Percentiles rank a stretch among this genome's conserved stretches.
Evolutionary conservation across 106 monocot species (phyloP).

Genomic region (Dioscorea zingiberensis): DNA sequence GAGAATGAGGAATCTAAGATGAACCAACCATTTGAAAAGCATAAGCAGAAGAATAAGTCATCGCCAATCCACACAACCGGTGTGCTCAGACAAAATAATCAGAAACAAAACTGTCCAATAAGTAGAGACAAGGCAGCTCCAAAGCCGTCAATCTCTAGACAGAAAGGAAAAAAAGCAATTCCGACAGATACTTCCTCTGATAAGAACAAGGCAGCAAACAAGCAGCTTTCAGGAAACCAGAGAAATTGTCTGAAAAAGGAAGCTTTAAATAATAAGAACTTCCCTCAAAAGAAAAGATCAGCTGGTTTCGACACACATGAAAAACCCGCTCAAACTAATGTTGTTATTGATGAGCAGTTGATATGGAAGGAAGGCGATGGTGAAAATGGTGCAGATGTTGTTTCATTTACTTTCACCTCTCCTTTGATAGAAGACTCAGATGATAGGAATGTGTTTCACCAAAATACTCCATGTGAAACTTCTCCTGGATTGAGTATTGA

Average conservation of each 20-base stretch:
- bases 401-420: conserved; percentile 69
- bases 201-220: conserved; percentile 37
- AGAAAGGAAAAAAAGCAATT: conserved; percentile 34
- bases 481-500: conserved; percentile 48
- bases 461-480: not conserved
- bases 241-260: conserved; percentile 17
- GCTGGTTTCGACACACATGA: conserved; percentile 26
- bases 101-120: conserved; percentile 63
- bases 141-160: conserved; percentile 21
- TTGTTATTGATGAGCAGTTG: conserved; percentile 32
- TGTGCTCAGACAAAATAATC: conserved; percentile 71
- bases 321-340: conserved; percentile 30
- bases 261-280: conserved; percentile 21
- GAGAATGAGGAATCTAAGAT: conserved; percentile 18
- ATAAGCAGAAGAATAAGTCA: conserved; percentile 33
- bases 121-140: conserved; percentile 27
- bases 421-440: conserved; percentile 33
- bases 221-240: conserved; percentile 22
- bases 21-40: conserved; percentile 37
- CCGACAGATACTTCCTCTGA: conserved; percentile 36
- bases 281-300: conserved; percentile 61
- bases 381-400: conserved; percentile 43
- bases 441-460: not conserved
- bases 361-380: conserved; percentile 23
- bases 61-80: conserved; percentile 23